Conservation (phyloP, 2,329 filamentous ascomycete genomes). For the Sporothrix humicola region DNA sequence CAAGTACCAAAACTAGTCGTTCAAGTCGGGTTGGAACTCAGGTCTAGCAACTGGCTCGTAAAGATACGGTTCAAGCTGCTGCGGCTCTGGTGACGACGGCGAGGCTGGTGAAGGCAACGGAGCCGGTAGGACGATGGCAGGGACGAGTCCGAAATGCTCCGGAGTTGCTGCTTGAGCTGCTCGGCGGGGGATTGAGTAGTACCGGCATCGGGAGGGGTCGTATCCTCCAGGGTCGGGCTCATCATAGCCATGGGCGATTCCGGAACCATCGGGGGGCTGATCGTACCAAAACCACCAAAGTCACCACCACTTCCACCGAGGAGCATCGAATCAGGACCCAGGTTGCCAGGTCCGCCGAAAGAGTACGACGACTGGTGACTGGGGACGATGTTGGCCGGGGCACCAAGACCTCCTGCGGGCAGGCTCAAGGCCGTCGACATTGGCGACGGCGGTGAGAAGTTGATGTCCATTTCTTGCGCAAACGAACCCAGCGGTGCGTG, state of each 20-base stretch:
- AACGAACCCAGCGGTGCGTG: constrained; percentile 36
- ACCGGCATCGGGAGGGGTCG: constrained; percentile 32
- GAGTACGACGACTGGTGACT: constrained; percentile 35
- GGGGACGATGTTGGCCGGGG: constrained; percentile 37
- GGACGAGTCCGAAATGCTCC: constrained; percentile 42
- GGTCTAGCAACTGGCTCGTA: constrained; percentile 40
- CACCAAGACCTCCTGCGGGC: constrained; percentile 31
- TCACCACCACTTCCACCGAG: constrained; percentile 16
- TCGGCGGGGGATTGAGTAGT: constrained; percentile 39
- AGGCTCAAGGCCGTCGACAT: constrained; percentile 34
- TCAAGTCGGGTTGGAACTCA: constrained; percentile 39
- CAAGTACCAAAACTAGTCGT: neutral
- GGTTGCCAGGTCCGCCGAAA: constrained; percentile 25
- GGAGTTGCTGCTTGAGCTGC: constrained; percentile 41
- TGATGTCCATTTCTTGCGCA: constrained; percentile 37
- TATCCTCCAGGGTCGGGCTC: constrained; percentile 35
- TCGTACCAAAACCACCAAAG: constrained; percentile 32
- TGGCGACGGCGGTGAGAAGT: constrained; percentile 40
- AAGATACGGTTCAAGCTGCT: constrained; percentile 41
- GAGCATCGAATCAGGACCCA: constrained; percentile 30
- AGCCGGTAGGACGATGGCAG: constrained; percentile 40
- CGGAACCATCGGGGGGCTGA: constrained; percentile 38
- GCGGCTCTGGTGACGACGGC: constrained; percentile 41
- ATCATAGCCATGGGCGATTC: constrained; percentile 38
- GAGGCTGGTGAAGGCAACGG: constrained; percentile 40